phyloP scores from a whole-genome alignment of 2,329 filamentous ascomycete species.

The Ophiocordyceps unilateralis region DNA sequence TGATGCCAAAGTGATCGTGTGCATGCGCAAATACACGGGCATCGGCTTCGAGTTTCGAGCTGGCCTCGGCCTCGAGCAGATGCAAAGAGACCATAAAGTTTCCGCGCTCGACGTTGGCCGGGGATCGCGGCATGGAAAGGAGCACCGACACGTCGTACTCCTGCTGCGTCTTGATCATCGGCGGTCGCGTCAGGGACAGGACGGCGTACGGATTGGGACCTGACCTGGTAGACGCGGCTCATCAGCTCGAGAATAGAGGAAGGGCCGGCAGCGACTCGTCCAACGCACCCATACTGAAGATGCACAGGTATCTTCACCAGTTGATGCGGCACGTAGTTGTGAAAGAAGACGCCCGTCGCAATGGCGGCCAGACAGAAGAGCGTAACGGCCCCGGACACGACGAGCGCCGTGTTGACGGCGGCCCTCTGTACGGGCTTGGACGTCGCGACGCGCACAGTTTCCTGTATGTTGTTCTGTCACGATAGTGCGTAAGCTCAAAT shows the following conservation, averaged over 20 bases:
- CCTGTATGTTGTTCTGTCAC: constrained; percentile 8
- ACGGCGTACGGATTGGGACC: constrained; percentile 36
- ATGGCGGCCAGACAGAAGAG: constrained; percentile 30
- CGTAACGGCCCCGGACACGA: constrained; percentile 22
- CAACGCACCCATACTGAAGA: constrained; percentile 41
- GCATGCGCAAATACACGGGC: constrained; percentile 13
- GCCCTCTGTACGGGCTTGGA: constrained; percentile 33
- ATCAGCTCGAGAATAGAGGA: constrained; percentile 3
- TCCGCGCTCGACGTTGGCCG: constrained; percentile 55
- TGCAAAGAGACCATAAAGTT: constrained; percentile 90
- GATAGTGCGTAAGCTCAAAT: neutral
- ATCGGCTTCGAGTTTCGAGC: constrained; percentile 7
- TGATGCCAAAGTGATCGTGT: constrained; percentile 18
- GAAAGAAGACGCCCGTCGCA: constrained; percentile 35
- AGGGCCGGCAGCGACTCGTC: no score
- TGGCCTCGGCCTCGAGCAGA: constrained; percentile 34
- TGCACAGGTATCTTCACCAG: constrained; percentile 33
- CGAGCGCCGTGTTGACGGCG: constrained; percentile 28
- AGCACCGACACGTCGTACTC: constrained; percentile 70
- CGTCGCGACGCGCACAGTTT: constrained; percentile 22
- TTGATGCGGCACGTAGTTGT: constrained; percentile 37
- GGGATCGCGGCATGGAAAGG: constrained; percentile 62
- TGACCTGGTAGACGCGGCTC: constrained; percentile 17
- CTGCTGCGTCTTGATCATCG: constrained; percentile 53
- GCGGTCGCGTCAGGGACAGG: constrained; percentile 24